These are phyloP conservation scores for Trichoderma sp. DNA, from an alignment of 2,329 filamentous ascomycete genomes.

Conservation along the genomic window DNA sequence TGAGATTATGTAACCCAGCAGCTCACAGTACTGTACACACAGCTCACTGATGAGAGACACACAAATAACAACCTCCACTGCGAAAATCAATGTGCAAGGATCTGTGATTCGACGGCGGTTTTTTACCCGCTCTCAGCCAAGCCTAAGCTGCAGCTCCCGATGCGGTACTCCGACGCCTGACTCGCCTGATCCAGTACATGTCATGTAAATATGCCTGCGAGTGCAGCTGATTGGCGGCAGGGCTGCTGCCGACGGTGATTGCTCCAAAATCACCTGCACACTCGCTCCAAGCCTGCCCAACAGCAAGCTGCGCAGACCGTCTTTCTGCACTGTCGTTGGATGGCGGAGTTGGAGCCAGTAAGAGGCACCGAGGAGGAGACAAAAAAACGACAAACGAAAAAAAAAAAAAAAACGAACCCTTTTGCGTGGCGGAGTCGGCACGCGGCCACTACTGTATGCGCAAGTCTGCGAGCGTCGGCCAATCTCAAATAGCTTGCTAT, in stretches of 20 bases:
- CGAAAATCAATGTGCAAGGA: neutral
- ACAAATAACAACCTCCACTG: neutral
- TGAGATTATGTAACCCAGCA: neutral
- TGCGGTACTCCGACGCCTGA: neutral
- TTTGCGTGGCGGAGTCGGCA: neutral
- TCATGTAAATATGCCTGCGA: neutral
- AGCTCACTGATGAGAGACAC: neutral
- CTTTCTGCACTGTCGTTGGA: slow-evolving; percentile 8
- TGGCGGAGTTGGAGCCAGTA: neutral
- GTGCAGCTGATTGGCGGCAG: slow-evolving; percentile 4
- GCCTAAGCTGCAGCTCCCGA: neutral
- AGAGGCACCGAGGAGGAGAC: neutral
- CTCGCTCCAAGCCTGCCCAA: neutral
- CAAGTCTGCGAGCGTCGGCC: neutral
- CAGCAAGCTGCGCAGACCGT: slow-evolving; percentile 3
- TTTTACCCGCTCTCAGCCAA: neutral
- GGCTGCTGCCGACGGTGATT: neutral
- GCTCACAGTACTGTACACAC: no score
- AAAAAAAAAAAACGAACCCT: no score
- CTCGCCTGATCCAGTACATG: neutral
- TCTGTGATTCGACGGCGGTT: neutral
- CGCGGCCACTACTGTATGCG: neutral
- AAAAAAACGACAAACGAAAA: neutral
- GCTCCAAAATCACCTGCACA: neutral
- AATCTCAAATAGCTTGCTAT: neutral